These are phyloP conservation scores for Blastosporella zonata DNA, from an alignment of 1,284 basidiomycete species.

Conservation along the genomic window DNA sequence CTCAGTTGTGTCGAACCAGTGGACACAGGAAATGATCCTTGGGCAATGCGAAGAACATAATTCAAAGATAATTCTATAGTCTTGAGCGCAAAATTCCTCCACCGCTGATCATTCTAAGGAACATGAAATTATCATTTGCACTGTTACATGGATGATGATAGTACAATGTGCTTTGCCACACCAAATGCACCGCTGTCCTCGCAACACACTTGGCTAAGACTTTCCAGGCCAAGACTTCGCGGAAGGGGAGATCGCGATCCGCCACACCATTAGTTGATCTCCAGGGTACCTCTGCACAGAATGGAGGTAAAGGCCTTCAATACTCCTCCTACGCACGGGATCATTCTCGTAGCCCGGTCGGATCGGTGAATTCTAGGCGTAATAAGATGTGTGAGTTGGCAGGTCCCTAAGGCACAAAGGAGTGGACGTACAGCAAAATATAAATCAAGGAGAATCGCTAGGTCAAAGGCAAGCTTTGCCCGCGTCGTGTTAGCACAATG, in stretches of 20 bases:
- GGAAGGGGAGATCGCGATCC: slow-evolving; percentile 6
- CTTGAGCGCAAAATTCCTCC: too few relatives aligned
- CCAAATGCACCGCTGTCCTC: too few relatives aligned
- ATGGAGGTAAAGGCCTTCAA: slow-evolving; percentile 10
- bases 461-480: slow-evolving; percentile 10
- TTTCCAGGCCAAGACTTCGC: slow-evolving; percentile 3
- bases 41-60: too few relatives aligned
- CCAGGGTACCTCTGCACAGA: slow-evolving; percentile 5
- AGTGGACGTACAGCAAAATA: slow-evolving; percentile 5
- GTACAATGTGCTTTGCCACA: too few relatives aligned
- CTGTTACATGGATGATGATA: too few relatives aligned
- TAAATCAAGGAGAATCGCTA: slow-evolving; percentile 5
- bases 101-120: too few relatives aligned
- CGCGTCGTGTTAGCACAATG: slow-evolving; percentile 10
- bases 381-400: neutral
- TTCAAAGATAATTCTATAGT: too few relatives aligned
- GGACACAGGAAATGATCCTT: too few relatives aligned
- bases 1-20: too few relatives aligned
- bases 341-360: slow-evolving; percentile 5
- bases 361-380: slow-evolving; percentile 1
- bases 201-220: too few relatives aligned
- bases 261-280: slow-evolving; percentile 9
- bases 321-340: neutral
- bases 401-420: neutral
- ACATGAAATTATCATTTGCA: too few relatives aligned